Evolutionary conservation across 768 basidiomycete species (phyloP).

Genomic region (Boletus sp.): DNA sequence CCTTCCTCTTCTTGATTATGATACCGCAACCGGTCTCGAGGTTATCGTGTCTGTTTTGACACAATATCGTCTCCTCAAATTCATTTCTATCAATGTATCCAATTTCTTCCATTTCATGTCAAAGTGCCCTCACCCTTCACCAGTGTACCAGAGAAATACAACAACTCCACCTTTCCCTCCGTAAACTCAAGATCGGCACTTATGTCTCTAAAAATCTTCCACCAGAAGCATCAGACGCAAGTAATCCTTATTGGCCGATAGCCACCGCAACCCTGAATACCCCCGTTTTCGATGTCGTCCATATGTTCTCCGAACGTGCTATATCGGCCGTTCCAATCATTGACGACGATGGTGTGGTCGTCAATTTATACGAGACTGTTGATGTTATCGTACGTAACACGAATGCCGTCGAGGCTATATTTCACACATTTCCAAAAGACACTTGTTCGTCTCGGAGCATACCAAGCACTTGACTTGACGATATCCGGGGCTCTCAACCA

Average conservation of each 20-base stretch:
- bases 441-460: constrained; percentile 89
- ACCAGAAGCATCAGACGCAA: constrained; percentile 46
- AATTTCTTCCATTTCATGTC: neutral
- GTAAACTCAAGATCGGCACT: constrained; percentile 89
- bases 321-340: constrained; percentile 98
- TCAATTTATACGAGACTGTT: constrained; percentile 97
- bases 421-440: constrained; percentile 52
- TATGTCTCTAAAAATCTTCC: constrained; percentile 65
- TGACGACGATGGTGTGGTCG: constrained; percentile 86
- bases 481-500: constrained; percentile 90
- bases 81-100: constrained; percentile 93
- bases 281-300: constrained; percentile 96
- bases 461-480: constrained; percentile 93
- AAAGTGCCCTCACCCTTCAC: constrained; percentile 8
- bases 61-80: constrained; percentile 97
- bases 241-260: constrained; percentile 84
- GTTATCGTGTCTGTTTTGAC: constrained; percentile 95
- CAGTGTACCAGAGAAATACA: constrained; percentile 87
- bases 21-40: constrained; percentile 92
- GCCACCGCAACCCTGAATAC: constrained; percentile 89
- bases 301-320: constrained; percentile 94
- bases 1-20: constrained; percentile 89
- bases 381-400: constrained; percentile 80
- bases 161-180: constrained; percentile 75
- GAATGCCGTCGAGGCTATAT: neutral